Base-by-base conservation (phyloP, 176 grass and related monocot genomes). In the Eleusine indica region DNA sequence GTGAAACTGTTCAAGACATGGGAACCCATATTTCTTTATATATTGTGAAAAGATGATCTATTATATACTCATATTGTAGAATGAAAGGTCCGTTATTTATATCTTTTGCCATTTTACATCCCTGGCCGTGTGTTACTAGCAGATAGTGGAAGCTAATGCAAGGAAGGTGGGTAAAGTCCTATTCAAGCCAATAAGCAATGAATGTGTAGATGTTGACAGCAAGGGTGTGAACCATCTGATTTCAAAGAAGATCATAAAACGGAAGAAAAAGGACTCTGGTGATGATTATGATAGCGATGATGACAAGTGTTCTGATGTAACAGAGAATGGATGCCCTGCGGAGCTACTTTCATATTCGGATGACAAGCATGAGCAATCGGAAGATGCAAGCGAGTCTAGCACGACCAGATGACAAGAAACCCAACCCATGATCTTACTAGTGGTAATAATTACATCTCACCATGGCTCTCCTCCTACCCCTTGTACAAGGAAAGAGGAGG, bases 81-180 rank as follows among this genome's bases (percentile, higher is more conserved):
- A 35, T 37, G 9, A 9, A 10, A 18, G 6, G 30, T 58, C 17
- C 9, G 3, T n/a, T 21, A 14, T 40, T 64, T 64, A 3, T 70
- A 40, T 48, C 25, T 52, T 72, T 0, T 4, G 37, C 35, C 2
- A 46, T 83, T 53, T 48, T 44, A 71, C 42, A 72, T 70, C 22
- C 39, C 13, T 65, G 70, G 28, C 21, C 30, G 7, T 85, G 10
- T 37, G 22, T 88, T 91, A 40, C 61, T 73, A 68, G 66, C 84
- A 94, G 93, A 86, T 95, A 88, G 37, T 95, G 37, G 87, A 90
- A 84, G 93, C 85, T 84, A 92, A 90, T 71, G 93, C 82, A 51
- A 88, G 87, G 81, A 95, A 95, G 80, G 93, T 95, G 21, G 43
- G 68, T 19, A 95, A 94, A 86, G 87, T 94, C 19, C 65, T 69